These are phyloP conservation scores for Parascedosporium putredinis DNA, from an alignment of 2,329 filamentous ascomycete genomes.

Conservation along the genomic window DNA sequence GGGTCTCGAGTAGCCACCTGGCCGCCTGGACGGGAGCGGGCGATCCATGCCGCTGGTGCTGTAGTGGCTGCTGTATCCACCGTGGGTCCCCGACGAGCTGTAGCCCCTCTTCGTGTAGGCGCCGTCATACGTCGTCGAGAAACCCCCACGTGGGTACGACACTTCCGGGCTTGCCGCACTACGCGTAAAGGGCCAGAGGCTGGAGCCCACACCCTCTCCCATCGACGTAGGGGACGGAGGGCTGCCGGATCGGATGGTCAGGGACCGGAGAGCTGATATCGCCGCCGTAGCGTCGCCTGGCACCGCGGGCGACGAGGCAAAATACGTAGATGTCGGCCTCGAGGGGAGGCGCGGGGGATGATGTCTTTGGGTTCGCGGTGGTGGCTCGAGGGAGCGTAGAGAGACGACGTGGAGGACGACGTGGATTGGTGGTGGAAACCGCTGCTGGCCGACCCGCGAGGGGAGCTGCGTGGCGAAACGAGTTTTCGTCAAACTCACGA, in stretches of 20 bases:
- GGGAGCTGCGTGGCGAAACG: constrained; percentile 19
- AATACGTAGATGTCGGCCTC: constrained; percentile 43
- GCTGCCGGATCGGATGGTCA: constrained; percentile 43
- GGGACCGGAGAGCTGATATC: constrained; percentile 44
- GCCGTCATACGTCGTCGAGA: constrained; percentile 43
- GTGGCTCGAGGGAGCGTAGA: constrained; percentile 24
- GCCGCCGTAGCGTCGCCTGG: constrained; percentile 35
- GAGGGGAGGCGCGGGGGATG: constrained; percentile 53
- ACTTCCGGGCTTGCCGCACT: constrained; percentile 40
- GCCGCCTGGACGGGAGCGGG: constrained; percentile 45
- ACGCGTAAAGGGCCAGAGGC: constrained; percentile 43
- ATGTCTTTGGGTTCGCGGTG: constrained; percentile 49
- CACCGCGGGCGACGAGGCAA: constrained; percentile 43
- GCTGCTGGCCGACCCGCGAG: constrained; percentile 16
- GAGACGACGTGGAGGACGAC: constrained; percentile 16
- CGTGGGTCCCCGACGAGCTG: constrained; percentile 15
- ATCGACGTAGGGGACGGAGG: constrained; percentile 42
- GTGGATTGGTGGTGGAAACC: constrained; percentile 15
- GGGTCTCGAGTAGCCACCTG: constrained; percentile 43
- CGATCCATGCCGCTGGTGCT: constrained; percentile 32
- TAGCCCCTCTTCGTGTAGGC: constrained; percentile 21
- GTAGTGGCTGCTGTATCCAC: constrained; percentile 24
- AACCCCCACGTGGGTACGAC: constrained; percentile 37
- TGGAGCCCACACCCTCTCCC: constrained; percentile 23
- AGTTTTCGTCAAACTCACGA: constrained; percentile 40